Percentiles rank a stretch among this genome's conserved stretches.
phyloP scores from a whole-genome alignment of 768 basidiomycete genomes.

The Mycena vulgaris region DNA sequence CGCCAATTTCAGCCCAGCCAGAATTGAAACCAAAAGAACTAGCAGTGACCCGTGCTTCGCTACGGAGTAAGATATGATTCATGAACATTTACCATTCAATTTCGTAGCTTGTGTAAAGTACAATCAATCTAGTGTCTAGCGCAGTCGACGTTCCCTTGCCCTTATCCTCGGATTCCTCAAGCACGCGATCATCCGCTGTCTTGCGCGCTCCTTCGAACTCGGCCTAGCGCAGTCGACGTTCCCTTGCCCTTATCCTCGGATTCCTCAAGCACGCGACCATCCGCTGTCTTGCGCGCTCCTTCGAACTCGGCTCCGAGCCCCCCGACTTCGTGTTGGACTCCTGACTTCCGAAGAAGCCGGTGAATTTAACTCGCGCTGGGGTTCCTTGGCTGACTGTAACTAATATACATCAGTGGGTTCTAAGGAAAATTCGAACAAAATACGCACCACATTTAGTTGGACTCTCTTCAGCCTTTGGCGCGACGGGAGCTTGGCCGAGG shows the following conservation, averaged over 20 bases:
- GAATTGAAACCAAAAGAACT: too few species aligned
- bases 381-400: neutral
- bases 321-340: neutral
- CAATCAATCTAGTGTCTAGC: too few species aligned
- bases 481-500: neutral
- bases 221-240: too few species aligned
- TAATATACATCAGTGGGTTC: too few species aligned
- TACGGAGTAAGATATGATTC: too few species aligned
- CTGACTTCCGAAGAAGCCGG: slow-evolving; percentile 20
- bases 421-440: neutral
- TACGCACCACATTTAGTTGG: slow-evolving; percentile 6
- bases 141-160: slow-evolving; percentile 10
- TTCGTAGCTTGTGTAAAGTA: too few species aligned
- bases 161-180: neutral
- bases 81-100: too few species aligned
- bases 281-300: slow-evolving; percentile 10
- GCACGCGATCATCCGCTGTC: neutral
- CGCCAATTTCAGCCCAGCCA: too few species aligned
- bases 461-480: slow-evolving; percentile 16
- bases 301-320: neutral
- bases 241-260: slow-evolving; percentile 13
- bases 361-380: slow-evolving; percentile 14
- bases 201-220: slow-evolving; percentile 2
- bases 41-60: too few species aligned
- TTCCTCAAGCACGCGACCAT: neutral